These are phyloP conservation scores for Leptographium radiaticola DNA, from an alignment of 2,329 filamentous ascomycete species.

Conservation along the genomic window DNA sequence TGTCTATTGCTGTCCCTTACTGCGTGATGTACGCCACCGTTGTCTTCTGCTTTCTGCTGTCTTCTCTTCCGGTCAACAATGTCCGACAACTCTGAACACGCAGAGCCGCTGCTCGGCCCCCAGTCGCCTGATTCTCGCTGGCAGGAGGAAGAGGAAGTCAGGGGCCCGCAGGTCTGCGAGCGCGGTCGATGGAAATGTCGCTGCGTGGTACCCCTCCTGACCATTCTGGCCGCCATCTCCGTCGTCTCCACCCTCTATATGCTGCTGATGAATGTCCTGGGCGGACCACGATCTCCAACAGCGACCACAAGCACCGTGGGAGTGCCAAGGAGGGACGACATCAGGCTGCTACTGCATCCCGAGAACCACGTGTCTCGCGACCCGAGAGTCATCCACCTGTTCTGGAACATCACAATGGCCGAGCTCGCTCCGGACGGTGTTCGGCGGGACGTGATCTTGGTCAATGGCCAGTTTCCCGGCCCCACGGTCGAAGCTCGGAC, in stretches of 20 bases:
- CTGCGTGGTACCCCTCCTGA: not conserved
- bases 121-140: not conserved
- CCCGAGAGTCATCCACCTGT: slow-evolving; percentile 18
- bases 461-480: slow-evolving; percentile 37
- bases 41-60: too few species aligned
- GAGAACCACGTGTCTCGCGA: slow-evolving; percentile 25
- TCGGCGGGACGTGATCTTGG: slow-evolving; percentile 31
- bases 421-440: slow-evolving; percentile 34
- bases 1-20: too few species aligned
- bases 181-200: not conserved
- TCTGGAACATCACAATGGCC: slow-evolving; percentile 28
- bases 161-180: not conserved
- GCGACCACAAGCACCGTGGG: not conserved
- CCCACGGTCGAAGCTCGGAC: slow-evolving; percentile 33
- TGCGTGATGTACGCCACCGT: not conserved
- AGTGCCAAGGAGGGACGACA: not conserved
- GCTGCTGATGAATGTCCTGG: not conserved
- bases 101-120: not conserved
- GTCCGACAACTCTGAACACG: not conserved
- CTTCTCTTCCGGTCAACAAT: too few species aligned
- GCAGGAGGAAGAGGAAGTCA: not conserved
- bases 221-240: not conserved
- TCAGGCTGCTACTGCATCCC: slow-evolving; percentile 21
- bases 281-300: not conserved
- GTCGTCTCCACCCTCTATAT: slow-evolving; percentile 3